Evolutionary conservation across 2,329 filamentous ascomycete species (phyloP), one percentile per base, ranked within the genome.

Genomic region (Blastomyces silverae): DNA sequence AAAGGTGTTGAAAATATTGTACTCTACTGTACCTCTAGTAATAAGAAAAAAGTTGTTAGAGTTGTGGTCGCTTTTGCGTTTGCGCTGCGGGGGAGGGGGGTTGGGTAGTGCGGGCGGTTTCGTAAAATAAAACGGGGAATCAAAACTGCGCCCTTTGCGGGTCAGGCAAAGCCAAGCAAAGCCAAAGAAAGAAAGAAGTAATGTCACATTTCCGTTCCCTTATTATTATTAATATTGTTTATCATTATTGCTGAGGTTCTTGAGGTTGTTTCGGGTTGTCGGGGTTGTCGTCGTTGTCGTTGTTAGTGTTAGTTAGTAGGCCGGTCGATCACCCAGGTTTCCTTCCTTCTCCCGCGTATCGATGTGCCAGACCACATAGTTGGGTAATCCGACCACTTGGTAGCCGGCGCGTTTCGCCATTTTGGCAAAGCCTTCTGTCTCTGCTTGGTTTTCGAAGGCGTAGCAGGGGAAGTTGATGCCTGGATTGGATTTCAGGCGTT

Each of bases 311-410:
- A 44, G 15, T 69, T 73, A 78, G 67, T 74, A 78, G 22, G 76
- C 76, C 67, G 77, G 77, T 68, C 75, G 75, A 53, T 70, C 69
- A 64, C 76, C 76, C 25, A 79, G 72, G 65, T 97, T 97, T 44
- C 92, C 91, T 44, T 87, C 85, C 83, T 97, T 96, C 81, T 99
- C 94, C 64, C 92, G 87, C 2, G 94, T 99, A 77, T 99, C 94
- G 72, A 96, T 90, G 76, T 99, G 94, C 94, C 94, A 99, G 66
- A 99, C 93, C 61, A 99, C 88, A 76, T 99, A 99, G 77, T 99
- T 99, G 53, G 93, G 94, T 64, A 99, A 82, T 57, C 94, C 94
- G 70, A 91, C 85, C 34, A 99, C 94, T 73, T 91, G 84, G 76
- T 97, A 97, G 56, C 94, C 94, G 22, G 94, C 94, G 68, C 92